Evolutionary conservation across 2,329 filamentous ascomycete species (phyloP), one percentile per base, ranked within the genome.

Genomic region (Curvularia verruculosa): DNA sequence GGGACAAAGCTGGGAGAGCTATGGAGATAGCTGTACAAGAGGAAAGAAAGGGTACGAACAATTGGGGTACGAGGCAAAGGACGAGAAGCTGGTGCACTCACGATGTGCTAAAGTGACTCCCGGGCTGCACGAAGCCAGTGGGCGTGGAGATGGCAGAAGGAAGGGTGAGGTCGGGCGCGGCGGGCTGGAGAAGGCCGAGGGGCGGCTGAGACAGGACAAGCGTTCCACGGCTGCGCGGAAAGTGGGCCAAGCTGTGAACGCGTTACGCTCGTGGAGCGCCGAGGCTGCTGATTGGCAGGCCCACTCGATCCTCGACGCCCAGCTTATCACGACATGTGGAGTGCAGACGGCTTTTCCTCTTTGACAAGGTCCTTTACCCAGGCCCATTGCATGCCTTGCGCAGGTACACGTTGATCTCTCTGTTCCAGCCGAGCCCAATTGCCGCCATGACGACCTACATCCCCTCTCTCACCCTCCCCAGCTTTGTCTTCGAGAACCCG

Each of bases 401-500:
- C 21, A 37, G 15, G 37, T 34, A 43, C 46, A 54, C 34, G 28
- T 46, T 47, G 41, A 47, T 46, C 49, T 23, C n/a, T 3, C 21
- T 9, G 21, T 18, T 23, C 19, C 19, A 45, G 41, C 43, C 21
- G 24, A 49, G 31, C 34, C 9, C 10, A 18, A 40, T 54, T 57
- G 49, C 56, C 75, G 83, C 60, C 43, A 96, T 95, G 91, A 93
- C 90, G 10, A 87, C 90, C 60, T 89, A 89, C 75, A 86, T 95
- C 58, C 87, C 90, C n/a, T 87, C 86, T 37, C 78, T 96, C 62
- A 92, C 90, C 21, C 82, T 96, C 18, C 91, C 92, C 2, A 79
- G 83, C 45, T 81, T 84, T 64, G 78, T 93, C 63, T 93, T 96
- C 75, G 83, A 86, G 69, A 87, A 85, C 72, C 86, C 90, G 4